Percentiles rank a stretch among this genome's conserved stretches.
Conservation (phyloP, 208 protist species). For the Trypanosoma brucei region DNA sequence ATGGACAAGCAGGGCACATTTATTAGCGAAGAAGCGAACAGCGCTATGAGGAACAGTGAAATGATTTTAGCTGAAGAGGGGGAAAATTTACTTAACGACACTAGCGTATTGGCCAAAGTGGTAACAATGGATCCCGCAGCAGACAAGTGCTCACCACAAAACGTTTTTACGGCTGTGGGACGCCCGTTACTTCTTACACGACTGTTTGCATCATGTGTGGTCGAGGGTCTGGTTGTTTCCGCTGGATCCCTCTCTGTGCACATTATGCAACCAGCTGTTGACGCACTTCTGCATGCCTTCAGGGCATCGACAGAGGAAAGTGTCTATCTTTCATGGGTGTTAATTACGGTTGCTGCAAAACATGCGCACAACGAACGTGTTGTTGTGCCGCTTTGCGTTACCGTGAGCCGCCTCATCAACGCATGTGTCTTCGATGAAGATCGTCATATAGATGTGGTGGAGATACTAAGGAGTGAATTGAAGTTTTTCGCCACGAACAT, state of each 20-base stretch:
- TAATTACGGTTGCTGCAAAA: slow-evolving; percentile 46
- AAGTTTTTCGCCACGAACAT: slow-evolving; percentile 74
- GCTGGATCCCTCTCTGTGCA: slow-evolving; percentile 84
- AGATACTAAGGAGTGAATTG: slow-evolving; percentile 62
- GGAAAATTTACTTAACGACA: neutral
- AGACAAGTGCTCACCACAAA: slow-evolving; percentile 33
- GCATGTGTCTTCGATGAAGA: slow-evolving; percentile 41
- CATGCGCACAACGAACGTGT: slow-evolving; percentile 73
- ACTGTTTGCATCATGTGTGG: slow-evolving; percentile 42
- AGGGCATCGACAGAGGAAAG: slow-evolving; percentile 7
- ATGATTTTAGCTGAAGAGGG: neutral
- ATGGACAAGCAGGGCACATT: neutral
- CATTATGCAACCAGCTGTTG: slow-evolving; percentile 53
- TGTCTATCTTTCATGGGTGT: slow-evolving; percentile 37
- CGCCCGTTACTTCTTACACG: slow-evolving; percentile 44
- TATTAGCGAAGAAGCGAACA: neutral
- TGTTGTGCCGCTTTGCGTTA: slow-evolving; percentile 68
- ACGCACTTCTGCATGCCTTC: slow-evolving; percentile 58
- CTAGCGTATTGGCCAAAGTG: slow-evolving; percentile 5
- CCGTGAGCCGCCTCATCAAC: slow-evolving; percentile 52
- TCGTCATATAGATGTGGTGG: slow-evolving; percentile 43
- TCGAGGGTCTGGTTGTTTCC: slow-evolving; percentile 81
- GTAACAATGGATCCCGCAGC: slow-evolving; percentile 2
- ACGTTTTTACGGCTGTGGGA: slow-evolving; percentile 41
- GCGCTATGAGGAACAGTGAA: neutral